Conservation (phyloP, 2,329 filamentous ascomycete species). For the Endocalyx cinctus region DNA sequence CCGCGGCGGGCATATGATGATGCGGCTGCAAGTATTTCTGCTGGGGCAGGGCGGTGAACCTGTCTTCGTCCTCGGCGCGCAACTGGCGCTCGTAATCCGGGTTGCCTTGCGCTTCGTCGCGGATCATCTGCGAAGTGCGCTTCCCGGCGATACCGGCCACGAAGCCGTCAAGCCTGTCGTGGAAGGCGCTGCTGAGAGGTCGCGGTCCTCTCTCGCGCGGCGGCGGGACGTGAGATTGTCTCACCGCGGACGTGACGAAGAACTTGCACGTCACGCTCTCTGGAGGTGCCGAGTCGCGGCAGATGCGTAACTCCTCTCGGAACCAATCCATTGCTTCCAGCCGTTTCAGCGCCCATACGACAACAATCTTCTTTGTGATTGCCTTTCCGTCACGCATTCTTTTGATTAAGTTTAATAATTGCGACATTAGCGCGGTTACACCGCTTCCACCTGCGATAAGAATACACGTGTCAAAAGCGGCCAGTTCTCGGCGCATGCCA, state of each 20-base stretch:
- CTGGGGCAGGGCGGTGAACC: constrained; percentile 74
- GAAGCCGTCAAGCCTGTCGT: constrained; percentile 83
- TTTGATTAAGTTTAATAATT: constrained; percentile 91
- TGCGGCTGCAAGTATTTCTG: constrained; percentile 59
- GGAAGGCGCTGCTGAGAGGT: constrained; percentile 70
- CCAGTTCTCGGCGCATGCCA: constrained; percentile 84
- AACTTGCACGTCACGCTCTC: constrained; percentile 91
- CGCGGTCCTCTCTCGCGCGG: constrained; percentile 42
- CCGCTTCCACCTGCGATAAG: constrained; percentile 92
- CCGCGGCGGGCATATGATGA: constrained; percentile 29
- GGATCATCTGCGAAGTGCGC: constrained; percentile 77
- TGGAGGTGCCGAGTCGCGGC: constrained; percentile 80
- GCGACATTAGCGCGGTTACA: constrained; percentile 88
- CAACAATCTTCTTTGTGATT: constrained; percentile 82
- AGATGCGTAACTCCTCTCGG: constrained; percentile 88
- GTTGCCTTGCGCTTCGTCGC: constrained; percentile 75
- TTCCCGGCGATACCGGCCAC: constrained; percentile 84
- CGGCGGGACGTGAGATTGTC: constrained; percentile 32
- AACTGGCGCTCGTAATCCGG: constrained; percentile 74
- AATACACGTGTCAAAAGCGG: constrained; percentile 89
- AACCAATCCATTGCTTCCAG: constrained; percentile 98
- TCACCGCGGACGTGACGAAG: constrained; percentile 78
- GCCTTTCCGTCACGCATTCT: constrained; percentile 93
- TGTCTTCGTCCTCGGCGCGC: constrained; percentile 77
- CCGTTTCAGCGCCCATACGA: constrained; percentile 90